Base-by-base conservation (phyloP, 176 grass and related monocot species). In the Areca catechu region DNA sequence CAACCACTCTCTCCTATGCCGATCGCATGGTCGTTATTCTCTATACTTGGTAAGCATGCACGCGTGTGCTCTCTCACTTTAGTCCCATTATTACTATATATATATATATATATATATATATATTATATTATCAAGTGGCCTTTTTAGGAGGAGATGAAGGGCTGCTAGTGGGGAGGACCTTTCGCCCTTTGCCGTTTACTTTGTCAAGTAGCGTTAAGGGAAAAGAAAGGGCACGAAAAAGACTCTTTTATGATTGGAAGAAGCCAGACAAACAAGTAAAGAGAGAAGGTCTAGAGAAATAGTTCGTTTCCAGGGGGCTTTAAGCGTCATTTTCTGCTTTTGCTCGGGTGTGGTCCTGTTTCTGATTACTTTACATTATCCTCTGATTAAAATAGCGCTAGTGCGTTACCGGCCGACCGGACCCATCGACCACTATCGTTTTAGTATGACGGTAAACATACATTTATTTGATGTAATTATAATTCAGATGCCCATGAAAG, bases 361-460 rank as follows among this genome's bases (percentile, higher is more conserved):
- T 23, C 15, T 22, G 5, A 71, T 71, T 71, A 70, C 7, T 15
- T 28, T 71, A 71, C 56, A 71, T 71, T 60, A 71, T 71, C 68
- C 19, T 50, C 16, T 3, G 43, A 48, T 51, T 71, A 71, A 71
- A 58, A 71, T 71, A 71, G 24, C 22, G 53, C 22, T 59, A 71
- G 47, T 66, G 63, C 63, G 25, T 53, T n/a, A 19, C 0, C 16
- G 23, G 22, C 15, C 5, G 24, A 10, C 27, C 5, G 5, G 27
- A 6, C 0, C 34, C 23, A 16, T 66, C 63, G 28, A 19, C 22
- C 34, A 17, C 4, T 30, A 15, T 59, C 49, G 7, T 50, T 22
- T 29, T 29, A 71, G 21, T 25, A 9, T 27, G 14, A 17, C 50
- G 21, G 24, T 24, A 37, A 15, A 37, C 34, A 10, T 37, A 37